A percentile compares a stretch with the other conserved stretches of the same genome.
Evolutionary conservation across 2,329 filamentous ascomycete species (phyloP).

Genomic region (Dactylellina cionopaga): DNA sequence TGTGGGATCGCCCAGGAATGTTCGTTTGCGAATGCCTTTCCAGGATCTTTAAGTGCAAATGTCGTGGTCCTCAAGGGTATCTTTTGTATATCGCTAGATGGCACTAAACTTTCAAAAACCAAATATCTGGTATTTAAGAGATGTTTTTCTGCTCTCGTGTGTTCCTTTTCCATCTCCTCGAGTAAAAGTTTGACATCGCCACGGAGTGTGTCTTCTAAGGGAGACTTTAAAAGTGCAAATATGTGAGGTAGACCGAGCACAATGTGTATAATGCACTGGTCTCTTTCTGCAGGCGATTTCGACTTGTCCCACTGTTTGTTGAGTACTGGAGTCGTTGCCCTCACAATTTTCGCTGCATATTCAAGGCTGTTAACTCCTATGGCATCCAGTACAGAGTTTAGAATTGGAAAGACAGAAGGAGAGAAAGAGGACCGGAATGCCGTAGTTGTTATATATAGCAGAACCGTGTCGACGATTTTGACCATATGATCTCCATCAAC

Average conservation of each 20-base stretch:
- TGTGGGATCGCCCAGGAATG: slow-evolving; percentile 57
- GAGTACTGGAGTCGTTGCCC: slow-evolving; percentile 75
- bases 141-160: slow-evolving; percentile 75
- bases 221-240: slow-evolving; percentile 65
- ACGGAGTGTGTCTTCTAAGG: slow-evolving; percentile 59
- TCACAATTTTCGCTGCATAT: slow-evolving; percentile 70
- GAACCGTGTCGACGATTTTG: slow-evolving; percentile 65
- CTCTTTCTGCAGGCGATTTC: slow-evolving; percentile 68
- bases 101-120: slow-evolving; percentile 66
- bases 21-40: slow-evolving; percentile 61
- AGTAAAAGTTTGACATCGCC: slow-evolving; percentile 71
- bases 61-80: slow-evolving; percentile 65
- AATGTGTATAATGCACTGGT: slow-evolving; percentile 72
- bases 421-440: slow-evolving; percentile 77
- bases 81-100: slow-evolving; percentile 67
- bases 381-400: slow-evolving; percentile 76
- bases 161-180: slow-evolving; percentile 80
- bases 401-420: no score
- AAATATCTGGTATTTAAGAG: slow-evolving; percentile 83
- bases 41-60: slow-evolving; percentile 69
- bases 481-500: slow-evolving; percentile 62
- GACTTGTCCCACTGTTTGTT: slow-evolving; percentile 76
- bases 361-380: slow-evolving; percentile 75
- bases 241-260: slow-evolving; percentile 71
- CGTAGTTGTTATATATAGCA: slow-evolving; percentile 66